Base-by-base conservation (phyloP, 2,329 filamentous ascomycete species). In the Macrophomina pseudophaseolina region DNA sequence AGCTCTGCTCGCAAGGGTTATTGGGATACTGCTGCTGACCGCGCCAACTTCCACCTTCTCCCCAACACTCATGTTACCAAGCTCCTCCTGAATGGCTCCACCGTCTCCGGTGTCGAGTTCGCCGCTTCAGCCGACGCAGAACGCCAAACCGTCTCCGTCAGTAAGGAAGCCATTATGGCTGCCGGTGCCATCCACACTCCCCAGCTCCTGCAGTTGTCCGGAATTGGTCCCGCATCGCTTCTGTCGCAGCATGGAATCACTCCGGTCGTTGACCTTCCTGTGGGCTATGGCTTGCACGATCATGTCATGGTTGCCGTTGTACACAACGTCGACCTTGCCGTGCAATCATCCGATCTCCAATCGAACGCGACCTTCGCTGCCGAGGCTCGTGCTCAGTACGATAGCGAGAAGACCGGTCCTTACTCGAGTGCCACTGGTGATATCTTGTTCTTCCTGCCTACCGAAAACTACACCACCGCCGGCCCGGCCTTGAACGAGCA, bases 161-260 rank as follows among this genome's bases (percentile, higher is more conserved):
- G 67, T 51, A 64, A 68, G 51, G 73, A 75, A 48, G 72, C 68
- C 11, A 71, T 75, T 16, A 32, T 74, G 11, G 70, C 73, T 33
- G 73, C 73, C 52, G 73, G 73, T 30, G 5, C 72, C 35, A 40
- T 75, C 8, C 72, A 73, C 52, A 72, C 72, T 0, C 73, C 73
- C 14, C 73, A 75, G 56, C 48, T 75, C 2, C 67, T 77, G 1
- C 72, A 73, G 53, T 68, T 74, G 14, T 74, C 72, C 23, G 75
- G 75, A 0, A 69, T 78, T 5, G 75, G 76, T 0, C 74, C 74
- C 0, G 70, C 68, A 30, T 30, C 63, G 30, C 35, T 73, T 8
- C 71, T 75, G n/a, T 64, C 68, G 9, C 48, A 70, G 42, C 66
- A 52, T 18, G 66, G 68, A 42, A 71, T 71, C 40, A 69, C 68